Evolutionary conservation across 306 rosid genomes (phyloP), one percentile per base, ranked within the genome.

Genomic region (Vigna radiata): DNA sequence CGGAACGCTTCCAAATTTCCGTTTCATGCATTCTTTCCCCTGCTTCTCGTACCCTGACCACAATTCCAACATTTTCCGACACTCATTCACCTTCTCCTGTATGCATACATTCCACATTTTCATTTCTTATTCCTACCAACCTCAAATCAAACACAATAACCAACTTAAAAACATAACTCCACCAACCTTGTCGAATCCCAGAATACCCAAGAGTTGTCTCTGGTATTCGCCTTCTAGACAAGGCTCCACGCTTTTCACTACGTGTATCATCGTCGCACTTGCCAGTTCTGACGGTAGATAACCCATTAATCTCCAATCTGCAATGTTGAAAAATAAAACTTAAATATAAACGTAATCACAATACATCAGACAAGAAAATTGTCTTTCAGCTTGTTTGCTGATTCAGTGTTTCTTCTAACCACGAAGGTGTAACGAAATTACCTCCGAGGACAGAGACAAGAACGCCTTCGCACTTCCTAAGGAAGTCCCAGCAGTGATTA

Each of bases 211-310:
- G 11, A 96, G 82, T 78, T 89, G 97, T 23, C 31, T 87, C 75
- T 86, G 80, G 83, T 88, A 87, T 54, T 88, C 90, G 12, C 44
- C 77, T 54, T 83, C 87, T 7, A 92, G 82, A 74, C 69, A 48
- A 73, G 97, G 91, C 21, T 93, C 94, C 59, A 90, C 79, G 31
- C 83, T 78, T 47, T 83, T 88, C 65, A 91, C 77, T 31, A 92
- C 93, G 33, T 83, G 96, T 75, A 93, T 79, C 90, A 93, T 85
- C 31, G 92, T 88, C 23, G 99, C 99, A 47, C 83, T 78, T 43
- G 98, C 98, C 81, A 89, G 25, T 15, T 79, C 88, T 43, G 99
- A 93, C 43, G 99, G 97, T 61, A 84, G 91, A 70, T 87, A 93
- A 71, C 85, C 53, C 88, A 84, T 60, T 67, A 88, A 88, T 64